Conservation (phyloP, 1,284 basidiomycete genomes). For the Marasmius fiardii region DNA sequence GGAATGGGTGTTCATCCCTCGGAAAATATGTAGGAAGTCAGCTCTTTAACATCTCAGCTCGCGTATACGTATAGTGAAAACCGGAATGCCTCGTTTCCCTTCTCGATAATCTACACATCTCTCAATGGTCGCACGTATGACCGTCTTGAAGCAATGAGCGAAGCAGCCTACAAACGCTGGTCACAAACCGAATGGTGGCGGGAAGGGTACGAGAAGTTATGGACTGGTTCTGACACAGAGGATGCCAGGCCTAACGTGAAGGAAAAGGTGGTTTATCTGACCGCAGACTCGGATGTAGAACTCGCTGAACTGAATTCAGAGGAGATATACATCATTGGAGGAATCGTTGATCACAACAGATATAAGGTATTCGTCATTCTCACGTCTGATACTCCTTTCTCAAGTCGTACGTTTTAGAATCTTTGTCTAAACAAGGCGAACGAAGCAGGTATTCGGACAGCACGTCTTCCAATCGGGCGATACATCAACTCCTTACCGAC, state of each 20-base stretch:
- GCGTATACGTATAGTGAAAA: conserved; percentile 89
- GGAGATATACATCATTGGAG: conserved; percentile 94
- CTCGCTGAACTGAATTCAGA: conserved; percentile 76
- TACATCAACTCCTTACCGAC: conserved; percentile 82
- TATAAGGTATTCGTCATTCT: conserved; percentile 69
- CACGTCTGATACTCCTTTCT: conserved; percentile 4
- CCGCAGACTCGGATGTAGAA: conserved; percentile 90
- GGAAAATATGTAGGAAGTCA: conserved; percentile 66
- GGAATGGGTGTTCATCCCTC: conserved; percentile 1
- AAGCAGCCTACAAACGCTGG: conserved; percentile 80
- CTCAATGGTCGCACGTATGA: conserved; percentile 67
- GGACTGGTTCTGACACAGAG: conserved; percentile 32
- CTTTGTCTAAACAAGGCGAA: conserved; percentile 89
- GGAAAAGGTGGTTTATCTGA: conserved; percentile 83
- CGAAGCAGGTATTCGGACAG: conserved; percentile 73
- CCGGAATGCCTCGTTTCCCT: conserved; percentile 67
- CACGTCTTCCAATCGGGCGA: conserved; percentile 89
- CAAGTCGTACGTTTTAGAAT: conserved; percentile 49
- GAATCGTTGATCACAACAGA: conserved; percentile 94
- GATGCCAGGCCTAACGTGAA: conserved; percentile 18
- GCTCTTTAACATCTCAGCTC: conserved; percentile 84
- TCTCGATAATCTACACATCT: conserved; percentile 78
- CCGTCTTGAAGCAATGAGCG: conserved; percentile 67
- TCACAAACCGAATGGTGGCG: conserved; percentile 78
- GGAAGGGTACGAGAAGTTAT: conserved; percentile 68